Evolutionary conservation across 768 basidiomycete genomes (phyloP).

Genomic region (Mycena sanguinolenta): DNA sequence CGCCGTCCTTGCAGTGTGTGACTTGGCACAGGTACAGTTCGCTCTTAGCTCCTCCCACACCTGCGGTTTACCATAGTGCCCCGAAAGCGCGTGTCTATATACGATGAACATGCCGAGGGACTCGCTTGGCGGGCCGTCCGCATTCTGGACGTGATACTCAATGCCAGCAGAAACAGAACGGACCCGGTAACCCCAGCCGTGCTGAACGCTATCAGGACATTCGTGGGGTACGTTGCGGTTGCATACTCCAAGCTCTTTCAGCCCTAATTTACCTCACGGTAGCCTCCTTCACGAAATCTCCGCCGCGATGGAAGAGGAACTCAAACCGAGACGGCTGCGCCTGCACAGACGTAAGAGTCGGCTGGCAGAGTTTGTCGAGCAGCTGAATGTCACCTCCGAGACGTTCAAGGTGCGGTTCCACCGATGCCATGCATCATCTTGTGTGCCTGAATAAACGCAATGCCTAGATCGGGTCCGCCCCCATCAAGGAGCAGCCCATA

Average conservation of each 20-base stretch:
- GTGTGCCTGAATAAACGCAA: slow-evolving; percentile 7
- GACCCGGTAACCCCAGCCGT: background rate
- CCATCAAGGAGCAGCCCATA: background rate
- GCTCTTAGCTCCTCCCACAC: background rate
- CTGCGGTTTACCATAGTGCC: slow-evolving; percentile 1
- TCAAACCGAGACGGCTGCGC: slow-evolving; percentile 1
- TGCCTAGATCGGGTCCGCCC: slow-evolving; percentile 2
- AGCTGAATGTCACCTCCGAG: slow-evolving; percentile 10
- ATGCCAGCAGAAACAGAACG: background rate
- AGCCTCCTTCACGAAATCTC: slow-evolving; percentile 13
- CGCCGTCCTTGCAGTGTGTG: slow-evolving; percentile 12
- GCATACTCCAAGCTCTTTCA: background rate
- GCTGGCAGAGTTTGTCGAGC: background rate
- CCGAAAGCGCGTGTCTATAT: slow-evolving; percentile 7
- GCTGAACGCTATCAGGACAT: slow-evolving; percentile 12
- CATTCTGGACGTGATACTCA: background rate
- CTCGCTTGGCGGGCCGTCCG: slow-evolving; percentile 9
- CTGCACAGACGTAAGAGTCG: slow-evolving; percentile 8
- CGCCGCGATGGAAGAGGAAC: slow-evolving; percentile 12
- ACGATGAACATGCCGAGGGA: slow-evolving; percentile 1
- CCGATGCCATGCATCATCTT: background rate
- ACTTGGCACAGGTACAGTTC: slow-evolving; percentile 12
- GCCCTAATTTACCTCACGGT: slow-evolving; percentile 1
- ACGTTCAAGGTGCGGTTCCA: slow-evolving; percentile 4
- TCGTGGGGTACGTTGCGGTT: slow-evolving; percentile 14